Evolutionary conservation across 2,329 filamentous ascomycete genomes (phyloP).

Genomic region (Xylaria sp.): DNA sequence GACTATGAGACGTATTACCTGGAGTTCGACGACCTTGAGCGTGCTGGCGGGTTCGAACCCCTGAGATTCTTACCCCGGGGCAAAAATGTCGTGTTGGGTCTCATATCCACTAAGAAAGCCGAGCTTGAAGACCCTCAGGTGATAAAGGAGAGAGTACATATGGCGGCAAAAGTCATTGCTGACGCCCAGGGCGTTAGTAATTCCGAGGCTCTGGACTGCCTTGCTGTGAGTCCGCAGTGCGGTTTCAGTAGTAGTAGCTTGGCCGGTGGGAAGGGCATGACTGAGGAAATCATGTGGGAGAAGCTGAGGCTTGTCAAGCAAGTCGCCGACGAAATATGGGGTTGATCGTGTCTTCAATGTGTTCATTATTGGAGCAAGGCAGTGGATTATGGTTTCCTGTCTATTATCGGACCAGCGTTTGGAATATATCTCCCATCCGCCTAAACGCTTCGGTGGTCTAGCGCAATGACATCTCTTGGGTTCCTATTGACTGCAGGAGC

Average conservation of each 20-base stretch:
- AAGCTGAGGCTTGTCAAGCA: constrained; percentile 45
- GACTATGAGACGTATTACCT: constrained; percentile 63
- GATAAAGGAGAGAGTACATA: constrained; percentile 56
- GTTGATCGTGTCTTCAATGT: constrained; percentile 10
- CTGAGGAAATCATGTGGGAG: constrained; percentile 45
- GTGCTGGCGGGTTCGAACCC: constrained; percentile 61
- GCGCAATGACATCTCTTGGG: background rate
- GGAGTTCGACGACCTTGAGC: constrained; percentile 61
- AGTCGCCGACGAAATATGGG: constrained; percentile 44
- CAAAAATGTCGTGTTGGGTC: constrained; percentile 63
- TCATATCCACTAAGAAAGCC: constrained; percentile 61
- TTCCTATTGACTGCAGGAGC: background rate
- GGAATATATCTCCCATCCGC: background rate
- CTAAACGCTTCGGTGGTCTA: background rate
- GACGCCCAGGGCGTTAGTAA: constrained; percentile 63
- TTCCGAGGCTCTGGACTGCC: constrained; percentile 63
- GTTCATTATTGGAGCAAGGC: background rate
- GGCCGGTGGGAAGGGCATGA: constrained; percentile 45
- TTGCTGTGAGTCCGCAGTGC: constrained; percentile 68
- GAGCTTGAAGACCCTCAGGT: constrained; percentile 57
- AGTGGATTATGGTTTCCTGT: background rate
- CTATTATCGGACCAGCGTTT: background rate
- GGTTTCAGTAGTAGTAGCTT: constrained; percentile 52
- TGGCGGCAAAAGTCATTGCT: constrained; percentile 66
- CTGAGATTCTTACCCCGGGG: constrained; percentile 58